phyloP scores from a whole-genome alignment of 768 basidiomycete species.

The Leucosporidium yakuticum region DNA sequence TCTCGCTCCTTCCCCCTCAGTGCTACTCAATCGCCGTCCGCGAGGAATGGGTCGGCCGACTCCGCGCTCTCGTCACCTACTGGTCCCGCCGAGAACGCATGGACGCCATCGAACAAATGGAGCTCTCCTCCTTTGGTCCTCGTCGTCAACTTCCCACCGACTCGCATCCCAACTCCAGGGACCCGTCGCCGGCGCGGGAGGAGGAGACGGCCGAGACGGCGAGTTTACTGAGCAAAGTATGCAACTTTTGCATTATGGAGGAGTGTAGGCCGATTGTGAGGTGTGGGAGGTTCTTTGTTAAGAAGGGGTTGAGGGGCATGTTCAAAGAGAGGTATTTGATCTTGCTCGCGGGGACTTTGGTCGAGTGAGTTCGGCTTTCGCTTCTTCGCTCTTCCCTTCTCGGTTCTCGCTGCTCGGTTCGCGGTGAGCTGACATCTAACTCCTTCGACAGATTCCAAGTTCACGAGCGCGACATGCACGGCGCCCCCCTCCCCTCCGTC shows the following conservation, averaged over 20 bases:
- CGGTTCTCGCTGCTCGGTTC: too few species aligned
- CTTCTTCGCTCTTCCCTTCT: not conserved
- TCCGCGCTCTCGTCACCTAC: slow-evolving; percentile 64
- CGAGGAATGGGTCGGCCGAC: slow-evolving; percentile 75
- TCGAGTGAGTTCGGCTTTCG: slow-evolving; percentile 58
- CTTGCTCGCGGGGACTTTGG: slow-evolving; percentile 66
- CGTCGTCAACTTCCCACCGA: slow-evolving; percentile 13
- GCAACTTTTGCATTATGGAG: slow-evolving; percentile 81
- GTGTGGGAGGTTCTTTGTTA: slow-evolving; percentile 65
- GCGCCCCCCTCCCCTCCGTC: slow-evolving; percentile 50
- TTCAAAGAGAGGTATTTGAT: slow-evolving; percentile 75
- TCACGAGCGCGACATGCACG: slow-evolving; percentile 38
- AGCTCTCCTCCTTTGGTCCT: slow-evolving; percentile 47
- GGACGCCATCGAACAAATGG: slow-evolving; percentile 76
- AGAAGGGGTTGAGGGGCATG: slow-evolving; percentile 63
- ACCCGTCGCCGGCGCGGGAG: not conserved
- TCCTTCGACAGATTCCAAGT: slow-evolving; percentile 10
- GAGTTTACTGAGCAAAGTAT: slow-evolving; percentile 58
- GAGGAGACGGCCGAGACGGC: slow-evolving; percentile 46
- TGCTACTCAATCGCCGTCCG: slow-evolving; percentile 48
- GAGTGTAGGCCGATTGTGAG: slow-evolving; percentile 70
- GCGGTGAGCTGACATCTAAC: not conserved
- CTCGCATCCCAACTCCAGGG: not conserved
- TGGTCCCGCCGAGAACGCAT: slow-evolving; percentile 71
- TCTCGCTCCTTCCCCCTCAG: slow-evolving; percentile 50